Conservation (phyloP, 208 protist species). For the Trypanosoma platydactyli region DNA sequence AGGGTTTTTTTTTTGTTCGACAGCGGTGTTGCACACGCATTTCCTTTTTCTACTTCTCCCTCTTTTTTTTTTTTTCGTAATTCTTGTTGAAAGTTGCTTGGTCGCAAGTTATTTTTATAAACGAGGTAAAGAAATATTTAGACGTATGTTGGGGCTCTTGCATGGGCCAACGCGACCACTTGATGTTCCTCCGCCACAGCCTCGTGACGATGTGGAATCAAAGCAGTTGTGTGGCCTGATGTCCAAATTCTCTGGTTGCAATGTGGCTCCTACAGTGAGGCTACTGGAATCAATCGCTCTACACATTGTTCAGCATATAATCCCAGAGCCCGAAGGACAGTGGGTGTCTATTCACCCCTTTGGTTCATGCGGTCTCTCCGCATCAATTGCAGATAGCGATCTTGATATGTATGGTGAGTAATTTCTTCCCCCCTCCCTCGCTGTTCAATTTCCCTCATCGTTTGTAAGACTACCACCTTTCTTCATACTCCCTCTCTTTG, state of each 20-base stretch:
- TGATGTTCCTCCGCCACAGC: constrained; percentile 19
- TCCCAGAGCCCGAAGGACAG: constrained; percentile 1
- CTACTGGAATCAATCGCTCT: constrained; percentile 26
- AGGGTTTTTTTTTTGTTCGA: constrained; percentile 13
- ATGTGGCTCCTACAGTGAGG: neutral
- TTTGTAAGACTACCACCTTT: constrained; percentile 6
- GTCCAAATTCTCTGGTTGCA: neutral
- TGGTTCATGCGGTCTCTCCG: constrained; percentile 77
- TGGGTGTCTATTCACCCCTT: constrained; percentile 64
- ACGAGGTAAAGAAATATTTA: neutral
- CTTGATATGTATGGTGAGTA: constrained; percentile 93
- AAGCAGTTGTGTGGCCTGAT: constrained; percentile 6
- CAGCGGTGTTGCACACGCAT: neutral
- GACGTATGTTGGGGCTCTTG: constrained; percentile 15
- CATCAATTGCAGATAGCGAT: constrained; percentile 80
- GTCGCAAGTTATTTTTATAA: neutral
- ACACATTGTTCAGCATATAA: constrained; percentile 14
- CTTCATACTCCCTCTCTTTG: neutral
- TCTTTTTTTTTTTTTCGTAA: constrained; percentile 11
- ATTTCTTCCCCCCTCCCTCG: constrained; percentile 4
- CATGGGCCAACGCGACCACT: constrained; percentile 37
- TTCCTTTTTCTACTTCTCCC: constrained; percentile 9
- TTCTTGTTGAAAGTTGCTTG: neutral
- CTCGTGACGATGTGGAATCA: constrained; percentile 30
- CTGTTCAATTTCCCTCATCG: neutral